A percentile compares a stretch with the other conserved stretches of the same genome.
phyloP scores from a whole-genome alignment of 352 stramenopile species.

The Phytophthora constricta region DNA sequence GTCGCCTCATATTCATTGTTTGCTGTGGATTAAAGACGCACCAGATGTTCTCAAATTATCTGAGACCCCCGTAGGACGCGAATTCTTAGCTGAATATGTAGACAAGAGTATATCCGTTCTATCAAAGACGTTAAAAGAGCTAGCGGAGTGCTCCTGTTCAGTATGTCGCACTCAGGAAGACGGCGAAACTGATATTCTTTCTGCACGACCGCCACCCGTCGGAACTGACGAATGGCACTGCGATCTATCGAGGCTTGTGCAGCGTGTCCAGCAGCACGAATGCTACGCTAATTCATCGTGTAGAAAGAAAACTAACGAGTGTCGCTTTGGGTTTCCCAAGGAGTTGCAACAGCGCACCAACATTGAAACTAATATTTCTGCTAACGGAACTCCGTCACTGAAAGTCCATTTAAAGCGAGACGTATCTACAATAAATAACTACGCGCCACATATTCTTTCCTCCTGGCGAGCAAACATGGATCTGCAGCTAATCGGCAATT shows the following conservation, averaged over 20 bases:
- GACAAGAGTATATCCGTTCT: background rate
- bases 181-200: background rate
- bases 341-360: background rate
- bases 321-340: slow-evolving; percentile 14
- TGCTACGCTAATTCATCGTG: slow-evolving; percentile 12
- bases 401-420: slow-evolving; percentile 7
- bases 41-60: background rate
- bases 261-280: slow-evolving; percentile 11
- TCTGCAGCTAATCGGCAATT: slow-evolving; percentile 30
- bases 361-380: background rate
- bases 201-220: background rate
- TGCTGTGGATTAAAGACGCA: background rate
- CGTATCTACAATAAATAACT: slow-evolving; percentile 14
- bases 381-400: background rate
- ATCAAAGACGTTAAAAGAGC: background rate
- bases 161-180: background rate
- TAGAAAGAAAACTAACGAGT: slow-evolving; percentile 1
- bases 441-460: background rate
- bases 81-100: background rate
- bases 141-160: background rate
- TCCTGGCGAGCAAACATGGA: slow-evolving; percentile 38
- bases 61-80: background rate
- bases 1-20: background rate
- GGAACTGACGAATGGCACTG: background rate
- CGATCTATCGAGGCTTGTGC: slow-evolving; percentile 1